These are phyloP conservation scores for Lentinula sp. DNA, from an alignment of 768 basidiomycete genomes.

Conservation along the genomic window DNA sequence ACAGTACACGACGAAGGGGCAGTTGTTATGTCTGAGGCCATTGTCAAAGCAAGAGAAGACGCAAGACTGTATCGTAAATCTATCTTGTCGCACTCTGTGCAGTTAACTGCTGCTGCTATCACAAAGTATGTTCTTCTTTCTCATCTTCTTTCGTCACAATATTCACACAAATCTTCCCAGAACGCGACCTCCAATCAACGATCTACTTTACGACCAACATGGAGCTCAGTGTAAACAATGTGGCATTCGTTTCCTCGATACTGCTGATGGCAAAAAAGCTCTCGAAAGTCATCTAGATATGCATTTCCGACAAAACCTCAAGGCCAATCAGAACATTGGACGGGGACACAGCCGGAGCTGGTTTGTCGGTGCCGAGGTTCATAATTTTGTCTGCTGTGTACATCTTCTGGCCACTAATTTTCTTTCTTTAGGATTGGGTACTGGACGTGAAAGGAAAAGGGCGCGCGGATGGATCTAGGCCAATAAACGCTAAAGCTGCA, in stretches of 20 bases:
- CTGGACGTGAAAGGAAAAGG: constrained; percentile 74
- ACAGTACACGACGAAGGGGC: constrained; percentile 27
- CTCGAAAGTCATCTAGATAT: constrained; percentile 91
- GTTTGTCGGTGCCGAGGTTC: constrained; percentile 79
- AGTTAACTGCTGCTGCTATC: constrained; percentile 64
- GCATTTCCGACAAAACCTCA: constrained; percentile 93
- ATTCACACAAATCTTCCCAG: constrained; percentile 24
- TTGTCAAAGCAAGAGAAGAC: constrained; percentile 39
- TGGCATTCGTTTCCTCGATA: constrained; percentile 79
- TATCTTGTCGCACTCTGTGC: constrained; percentile 55
- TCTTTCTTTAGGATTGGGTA: constrained; percentile 73
- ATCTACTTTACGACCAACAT: constrained; percentile 70
- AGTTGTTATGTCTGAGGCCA: constrained; percentile 22
- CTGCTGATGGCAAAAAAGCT: constrained; percentile 59
- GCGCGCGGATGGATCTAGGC: constrained; percentile 45
- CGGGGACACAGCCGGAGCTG: constrained; percentile 88
- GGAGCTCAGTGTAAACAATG: constrained; percentile 91
- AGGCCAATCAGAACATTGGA: constrained; percentile 69
- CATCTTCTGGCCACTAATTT: neutral
- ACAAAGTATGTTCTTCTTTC: constrained; percentile 43
- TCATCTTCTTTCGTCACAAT: neutral
- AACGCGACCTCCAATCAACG: constrained; percentile 51
- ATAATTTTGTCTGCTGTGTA: constrained; percentile 18
- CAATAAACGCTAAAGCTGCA: constrained; percentile 48
- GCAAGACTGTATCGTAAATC: constrained; percentile 52